Base-by-base conservation (phyloP, 306 rosid species). In the Lupinus albus region DNA sequence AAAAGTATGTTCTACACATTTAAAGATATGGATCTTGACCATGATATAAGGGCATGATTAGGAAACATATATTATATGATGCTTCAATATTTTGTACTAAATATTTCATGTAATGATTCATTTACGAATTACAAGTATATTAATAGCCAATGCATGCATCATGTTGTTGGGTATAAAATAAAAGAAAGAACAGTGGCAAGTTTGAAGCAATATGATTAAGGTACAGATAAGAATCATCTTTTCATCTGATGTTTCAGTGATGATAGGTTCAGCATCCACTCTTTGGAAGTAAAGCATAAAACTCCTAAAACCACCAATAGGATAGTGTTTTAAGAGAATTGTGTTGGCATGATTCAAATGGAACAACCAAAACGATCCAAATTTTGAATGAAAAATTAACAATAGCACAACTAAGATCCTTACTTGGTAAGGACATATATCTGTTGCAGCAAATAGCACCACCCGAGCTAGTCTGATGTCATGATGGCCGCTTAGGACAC, bases 381-480 rank as follows among this genome's bases (percentile, higher is more conserved):
- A 12, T 4, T 42, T 36, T 16, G 48, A 36, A 44, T 44, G 48
- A 44, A n/a, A 44, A 41, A 41, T 44, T 44, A 44, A 42, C 47
- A 42, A 38, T 0, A 42, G 12, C 4, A 11, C 35, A 28, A 68
- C 3, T 11, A 60, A 60, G 10, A 33, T n/a, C 7, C 68, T 54
- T 64, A 73, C 71, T 6, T 42, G 49, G 1, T 54, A n/a, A 28
- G 72, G 66, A 9, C 11, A 30, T 12, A 73, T 73, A 17, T 33
- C 2, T 4, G 11, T 0, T 5, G 52, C 66, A 4, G 72, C 67
- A 73, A 54, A 64, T 17, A 64, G 6, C 1, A 53, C 65, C 3
- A 64, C 4, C 9, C 78, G 65, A 64, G 78, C 72, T 64, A 12
- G 59, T n/a, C 18, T 42, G 44, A 55, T 7, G 0, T 47, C 54